phyloP scores from a whole-genome alignment of 2,329 filamentous ascomycete species.

The Fusarium setosum region DNA sequence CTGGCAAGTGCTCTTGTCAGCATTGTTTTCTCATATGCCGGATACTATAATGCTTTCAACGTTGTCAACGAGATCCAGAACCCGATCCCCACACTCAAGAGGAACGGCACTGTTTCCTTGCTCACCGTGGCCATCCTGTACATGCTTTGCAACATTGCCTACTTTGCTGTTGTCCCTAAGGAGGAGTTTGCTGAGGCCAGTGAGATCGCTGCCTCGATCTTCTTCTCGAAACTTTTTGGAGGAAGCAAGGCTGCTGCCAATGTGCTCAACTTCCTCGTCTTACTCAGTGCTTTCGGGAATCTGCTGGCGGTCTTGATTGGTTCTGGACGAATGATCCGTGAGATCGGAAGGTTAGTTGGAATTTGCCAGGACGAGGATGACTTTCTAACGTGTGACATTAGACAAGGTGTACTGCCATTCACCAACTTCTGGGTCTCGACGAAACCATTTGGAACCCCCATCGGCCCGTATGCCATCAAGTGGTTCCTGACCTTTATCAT shows the following conservation, averaged over 20 bases:
- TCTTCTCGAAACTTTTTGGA: constrained; percentile 70
- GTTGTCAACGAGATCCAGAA: constrained; percentile 72
- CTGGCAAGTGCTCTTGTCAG: constrained; percentile 63
- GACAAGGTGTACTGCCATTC: constrained; percentile 70
- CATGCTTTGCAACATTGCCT: constrained; percentile 69
- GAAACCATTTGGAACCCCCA: constrained; percentile 70
- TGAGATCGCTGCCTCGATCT: constrained; percentile 66
- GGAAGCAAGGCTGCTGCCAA: constrained; percentile 63
- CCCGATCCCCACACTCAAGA: constrained; percentile 65
- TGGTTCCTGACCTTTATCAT: constrained; percentile 69
- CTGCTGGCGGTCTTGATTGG: constrained; percentile 67
- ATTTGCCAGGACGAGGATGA: constrained; percentile 49
- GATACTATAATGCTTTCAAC: constrained; percentile 71
- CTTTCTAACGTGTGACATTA: constrained; percentile 15
- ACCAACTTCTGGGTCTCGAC: constrained; percentile 72
- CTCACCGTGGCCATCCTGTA: constrained; percentile 65
- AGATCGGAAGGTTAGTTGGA: constrained; percentile 61
- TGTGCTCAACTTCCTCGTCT: constrained; percentile 62
- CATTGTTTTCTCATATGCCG: constrained; percentile 68
- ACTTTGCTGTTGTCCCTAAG: constrained; percentile 68
- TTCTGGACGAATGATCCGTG: constrained; percentile 66
- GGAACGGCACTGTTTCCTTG: constrained; percentile 61
- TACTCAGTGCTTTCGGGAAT: constrained; percentile 69
- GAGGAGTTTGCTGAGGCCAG: constrained; percentile 62
- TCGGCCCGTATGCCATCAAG: constrained; percentile 68